These are phyloP conservation scores for Botryotinia convoluta DNA, from an alignment of 2,329 filamentous ascomycete genomes.

Conservation along the genomic window DNA sequence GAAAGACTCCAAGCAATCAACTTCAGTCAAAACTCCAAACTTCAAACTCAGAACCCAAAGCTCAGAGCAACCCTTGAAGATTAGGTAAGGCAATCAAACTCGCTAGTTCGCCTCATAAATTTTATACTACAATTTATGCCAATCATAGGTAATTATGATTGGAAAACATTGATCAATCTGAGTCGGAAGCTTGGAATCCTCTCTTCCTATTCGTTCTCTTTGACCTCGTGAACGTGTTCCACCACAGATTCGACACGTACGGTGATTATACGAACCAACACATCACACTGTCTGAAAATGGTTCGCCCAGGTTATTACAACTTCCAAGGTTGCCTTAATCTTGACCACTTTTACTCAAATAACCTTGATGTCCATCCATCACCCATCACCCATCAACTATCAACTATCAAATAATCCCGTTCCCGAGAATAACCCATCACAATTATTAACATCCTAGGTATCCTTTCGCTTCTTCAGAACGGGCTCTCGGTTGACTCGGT, in stretches of 20 bases:
- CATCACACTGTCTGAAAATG: constrained; percentile 14
- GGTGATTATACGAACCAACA: constrained; percentile 17
- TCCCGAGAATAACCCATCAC: constrained; percentile 1
- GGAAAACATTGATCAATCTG: not conserved
- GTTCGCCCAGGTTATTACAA: constrained; percentile 21
- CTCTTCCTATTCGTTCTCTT: constrained; percentile 12
- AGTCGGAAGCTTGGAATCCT: not conserved
- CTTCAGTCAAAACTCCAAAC: not conserved
- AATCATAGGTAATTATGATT: constrained; percentile 7
- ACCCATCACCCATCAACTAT: not conserved
- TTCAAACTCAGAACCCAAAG: not conserved
- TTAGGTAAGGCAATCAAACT: constrained; percentile 9
- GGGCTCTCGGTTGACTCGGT: not conserved
- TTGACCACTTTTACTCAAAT: constrained; percentile 10
- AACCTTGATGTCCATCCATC: constrained; percentile 9
- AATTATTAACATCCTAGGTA: not conserved
- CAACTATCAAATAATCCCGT: not conserved
- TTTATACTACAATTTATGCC: not conserved
- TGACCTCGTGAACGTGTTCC: constrained; percentile 20
- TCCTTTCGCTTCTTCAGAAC: constrained; percentile 14
- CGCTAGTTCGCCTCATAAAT: constrained; percentile 23
- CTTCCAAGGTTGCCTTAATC: constrained; percentile 15
- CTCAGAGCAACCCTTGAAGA: not conserved
- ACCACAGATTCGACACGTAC: constrained; percentile 20
- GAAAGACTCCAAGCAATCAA: not conserved